Evolutionary conservation across 495 filamentous ascomycete genomes (phyloP).

Genomic region (Pyrenula massariospora): DNA sequence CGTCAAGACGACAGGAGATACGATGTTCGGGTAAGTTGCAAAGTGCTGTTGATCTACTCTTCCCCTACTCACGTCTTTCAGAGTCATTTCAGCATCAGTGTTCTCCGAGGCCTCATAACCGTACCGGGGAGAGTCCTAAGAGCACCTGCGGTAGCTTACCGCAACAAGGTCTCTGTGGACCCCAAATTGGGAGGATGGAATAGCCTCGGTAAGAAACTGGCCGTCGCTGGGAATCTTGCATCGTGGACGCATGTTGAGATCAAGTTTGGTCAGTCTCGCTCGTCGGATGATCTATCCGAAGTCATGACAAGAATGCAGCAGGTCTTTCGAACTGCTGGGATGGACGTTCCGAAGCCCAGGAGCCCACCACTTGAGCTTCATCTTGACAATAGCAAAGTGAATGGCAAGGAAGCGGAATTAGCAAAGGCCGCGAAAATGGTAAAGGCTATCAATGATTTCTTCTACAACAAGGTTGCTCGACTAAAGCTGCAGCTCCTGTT

Average conservation of each 20-base stretch:
- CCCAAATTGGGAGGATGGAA: conserved; percentile 42
- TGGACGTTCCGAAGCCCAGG: background rate
- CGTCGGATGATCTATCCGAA: background rate
- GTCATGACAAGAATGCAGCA: conserved; percentile 2
- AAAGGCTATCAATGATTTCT: background rate
- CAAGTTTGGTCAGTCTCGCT: background rate
- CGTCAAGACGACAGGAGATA: no score
- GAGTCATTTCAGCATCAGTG: conserved; percentile 42
- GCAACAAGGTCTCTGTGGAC: conserved; percentile 9
- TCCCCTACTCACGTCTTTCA: no score
- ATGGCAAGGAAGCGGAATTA: background rate
- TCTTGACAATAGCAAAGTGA: background rate
- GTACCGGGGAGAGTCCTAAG: conserved; percentile 51
- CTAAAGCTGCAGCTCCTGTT: conserved; percentile 26
- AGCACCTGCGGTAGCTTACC: conserved; percentile 43
- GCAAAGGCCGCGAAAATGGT: conserved; percentile 1
- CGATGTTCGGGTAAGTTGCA: no score
- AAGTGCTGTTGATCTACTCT: no score
- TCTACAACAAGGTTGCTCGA: background rate
- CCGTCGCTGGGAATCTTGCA: conserved; percentile 16
- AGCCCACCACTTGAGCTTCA: background rate
- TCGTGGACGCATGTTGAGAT: conserved; percentile 22
- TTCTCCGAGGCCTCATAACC: conserved; percentile 44
- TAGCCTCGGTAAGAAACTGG: conserved; percentile 34
- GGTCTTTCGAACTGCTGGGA: conserved; percentile 2